Percentiles rank a stretch among this genome's conserved stretches.
Evolutionary conservation across 1,284 basidiomycete genomes (phyloP).

Genomic region (Malassezia pachydermatis): DNA sequence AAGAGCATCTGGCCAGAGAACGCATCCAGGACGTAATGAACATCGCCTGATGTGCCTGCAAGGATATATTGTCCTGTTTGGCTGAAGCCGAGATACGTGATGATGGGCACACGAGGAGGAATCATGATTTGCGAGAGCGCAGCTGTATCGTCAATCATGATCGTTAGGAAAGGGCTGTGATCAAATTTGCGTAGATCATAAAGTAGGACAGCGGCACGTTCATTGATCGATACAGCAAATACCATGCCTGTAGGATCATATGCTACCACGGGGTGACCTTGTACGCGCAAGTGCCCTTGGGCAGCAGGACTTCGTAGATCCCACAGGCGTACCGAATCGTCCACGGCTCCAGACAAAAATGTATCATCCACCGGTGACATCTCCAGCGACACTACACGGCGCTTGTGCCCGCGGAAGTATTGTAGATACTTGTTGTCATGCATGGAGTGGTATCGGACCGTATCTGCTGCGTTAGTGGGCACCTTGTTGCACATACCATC

Average conservation of each 20-base stretch:
- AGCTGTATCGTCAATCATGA: slow-evolving; percentile 57
- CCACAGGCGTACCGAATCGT: slow-evolving; percentile 93
- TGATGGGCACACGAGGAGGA: slow-evolving; percentile 69
- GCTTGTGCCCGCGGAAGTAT: slow-evolving; percentile 88
- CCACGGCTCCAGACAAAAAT: slow-evolving; percentile 85
- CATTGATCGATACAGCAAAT: slow-evolving; percentile 82
- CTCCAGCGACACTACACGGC: slow-evolving; percentile 68
- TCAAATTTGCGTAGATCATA: slow-evolving; percentile 84
- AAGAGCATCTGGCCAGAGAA: slow-evolving; percentile 23
- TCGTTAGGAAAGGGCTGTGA: slow-evolving; percentile 72
- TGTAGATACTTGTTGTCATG: slow-evolving; percentile 92
- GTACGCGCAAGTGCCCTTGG: slow-evolving; percentile 54
- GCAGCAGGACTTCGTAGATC: slow-evolving; percentile 72
- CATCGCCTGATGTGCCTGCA: slow-evolving; percentile 79
- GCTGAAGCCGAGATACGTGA: slow-evolving; percentile 83
- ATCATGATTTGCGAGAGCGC: slow-evolving; percentile 34
- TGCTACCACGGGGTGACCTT: slow-evolving; percentile 66
- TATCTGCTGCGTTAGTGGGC: slow-evolving; percentile 51
- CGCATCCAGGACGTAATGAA: slow-evolving; percentile 64
- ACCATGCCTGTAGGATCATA: slow-evolving; percentile 82
- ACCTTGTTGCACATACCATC: slow-evolving; percentile 54
- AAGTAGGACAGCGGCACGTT: slow-evolving; percentile 29
- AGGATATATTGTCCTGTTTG: slow-evolving; percentile 74
- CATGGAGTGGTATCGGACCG: slow-evolving; percentile 82
- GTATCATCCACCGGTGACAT: slow-evolving; percentile 87